Evolutionary conservation across 306 rosid species (phyloP), one percentile per base, ranked within the genome.

Genomic region (Ceratonia siliqua): DNA sequence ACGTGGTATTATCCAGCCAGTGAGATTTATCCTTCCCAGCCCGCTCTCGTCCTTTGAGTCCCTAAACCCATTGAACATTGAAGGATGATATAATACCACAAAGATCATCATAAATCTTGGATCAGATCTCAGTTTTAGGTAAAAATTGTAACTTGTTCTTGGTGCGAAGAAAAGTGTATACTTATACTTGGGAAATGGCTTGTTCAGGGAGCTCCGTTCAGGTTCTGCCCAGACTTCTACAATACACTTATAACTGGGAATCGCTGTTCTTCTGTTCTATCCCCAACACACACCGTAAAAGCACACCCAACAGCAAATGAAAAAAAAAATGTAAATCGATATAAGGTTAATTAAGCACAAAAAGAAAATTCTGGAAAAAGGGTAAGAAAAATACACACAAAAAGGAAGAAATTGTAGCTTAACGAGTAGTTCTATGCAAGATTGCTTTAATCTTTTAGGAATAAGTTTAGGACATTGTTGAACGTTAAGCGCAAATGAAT

Each of bases 71-170:
- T 36, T 14, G 54, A 55, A 52, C 61, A 43, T 14, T 2, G 8
- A 43, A 48, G 20, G 8, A 61, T 20, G 38, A 18, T 50, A 78
- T 25, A 43, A 71, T 32, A 27, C 10, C 45, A 63, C 21, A 62
- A 62, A n/a, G 12, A 5, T 42, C 42, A 52, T 8, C 33, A 78
- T 17, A 63, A 62, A 54, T 12, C 49, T 14, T 1, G 52, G 18
- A 50, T 8, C 57, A 66, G 74, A 66, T 76, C 80, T 76, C 25
- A 8, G 63, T 45, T 74, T 46, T 17, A 30, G 5, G 32, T 28
- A 25, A 32, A 0, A 49, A 59, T 5, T 76, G 36, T 15, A 33
- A 30, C 27, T 28, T 46, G 12, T 46, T 22, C 20, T 6, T 13
- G 17, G 9, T 39, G 55, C 41, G 10, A 17, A 3, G 21, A 45